phyloP scores from a whole-genome alignment of 306 rosid species.

The Fagus sylvatica region DNA sequence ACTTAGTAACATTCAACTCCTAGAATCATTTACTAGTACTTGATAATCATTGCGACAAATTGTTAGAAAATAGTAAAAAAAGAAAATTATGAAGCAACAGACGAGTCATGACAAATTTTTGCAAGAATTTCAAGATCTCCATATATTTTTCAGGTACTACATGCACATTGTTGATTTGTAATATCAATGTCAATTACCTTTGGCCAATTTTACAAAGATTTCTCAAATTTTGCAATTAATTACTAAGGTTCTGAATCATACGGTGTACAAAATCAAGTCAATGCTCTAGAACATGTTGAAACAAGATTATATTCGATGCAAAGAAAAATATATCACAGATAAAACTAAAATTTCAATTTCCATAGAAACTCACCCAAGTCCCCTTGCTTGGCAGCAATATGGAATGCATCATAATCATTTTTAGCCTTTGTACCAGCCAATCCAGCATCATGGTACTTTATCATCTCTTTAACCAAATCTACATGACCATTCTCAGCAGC shows the following conservation, averaged over 20 bases:
- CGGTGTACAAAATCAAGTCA: background rate
- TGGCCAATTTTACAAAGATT: too few species aligned
- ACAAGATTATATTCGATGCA: constrained; percentile 5
- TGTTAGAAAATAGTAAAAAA: background rate
- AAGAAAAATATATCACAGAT: background rate
- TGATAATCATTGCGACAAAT: constrained; percentile 2
- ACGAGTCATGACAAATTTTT: background rate
- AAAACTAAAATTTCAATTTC: background rate
- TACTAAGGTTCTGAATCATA: too few species aligned
- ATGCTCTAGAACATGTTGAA: constrained; percentile 14
- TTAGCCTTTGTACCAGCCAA: constrained; percentile 61
- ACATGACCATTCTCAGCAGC: constrained; percentile 60
- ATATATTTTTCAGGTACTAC: background rate
- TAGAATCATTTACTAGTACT: background rate
- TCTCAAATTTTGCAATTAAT: too few species aligned
- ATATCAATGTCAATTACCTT: background rate
- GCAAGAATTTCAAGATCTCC: background rate
- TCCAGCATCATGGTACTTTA: constrained; percentile 47
- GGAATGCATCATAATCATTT: constrained; percentile 76
- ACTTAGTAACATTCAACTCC: background rate
- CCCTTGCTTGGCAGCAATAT: constrained; percentile 78
- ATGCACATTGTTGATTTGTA: constrained; percentile 1
- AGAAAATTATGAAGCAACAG: constrained; percentile 10
- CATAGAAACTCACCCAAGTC: constrained; percentile 49
- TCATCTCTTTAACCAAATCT: constrained; percentile 57